These are phyloP conservation scores for Psidium friedrichsthalianum DNA, from an alignment of 345 rosid genomes.

Conservation along the genomic window DNA sequence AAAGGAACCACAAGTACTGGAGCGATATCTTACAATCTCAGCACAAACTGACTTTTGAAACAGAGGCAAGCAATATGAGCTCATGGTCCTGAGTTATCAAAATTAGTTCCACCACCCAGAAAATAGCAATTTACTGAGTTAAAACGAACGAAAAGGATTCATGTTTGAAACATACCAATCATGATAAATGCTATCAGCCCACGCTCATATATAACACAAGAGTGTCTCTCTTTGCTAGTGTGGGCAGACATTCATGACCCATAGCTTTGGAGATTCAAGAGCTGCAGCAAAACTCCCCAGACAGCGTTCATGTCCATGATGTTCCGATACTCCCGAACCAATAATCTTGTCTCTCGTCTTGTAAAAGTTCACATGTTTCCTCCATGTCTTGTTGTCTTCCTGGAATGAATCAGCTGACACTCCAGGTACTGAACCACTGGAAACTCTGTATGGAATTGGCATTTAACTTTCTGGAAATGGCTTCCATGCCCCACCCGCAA, in stretches of 20 bases:
- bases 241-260: slow-evolving; percentile 78
- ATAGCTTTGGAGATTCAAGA: slow-evolving; percentile 44
- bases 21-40: not conserved
- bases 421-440: slow-evolving; percentile 36
- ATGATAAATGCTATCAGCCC: slow-evolving; percentile 74
- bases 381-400: slow-evolving; percentile 43
- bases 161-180: slow-evolving; percentile 41
- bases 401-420: slow-evolving; percentile 30
- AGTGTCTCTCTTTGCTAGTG: slow-evolving; percentile 46
- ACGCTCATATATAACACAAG: slow-evolving; percentile 44
- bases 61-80: not conserved
- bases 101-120: not conserved
- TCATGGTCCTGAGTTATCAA: not conserved
- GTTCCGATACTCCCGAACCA: slow-evolving; percentile 54
- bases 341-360: slow-evolving; percentile 44
- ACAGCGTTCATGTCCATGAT: slow-evolving; percentile 71
- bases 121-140: not conserved
- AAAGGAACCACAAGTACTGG: not conserved
- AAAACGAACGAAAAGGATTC: not conserved
- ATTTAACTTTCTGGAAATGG: slow-evolving; percentile 47
- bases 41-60: not conserved
- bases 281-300: slow-evolving; percentile 67
- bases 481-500: slow-evolving; percentile 30
- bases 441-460: slow-evolving; percentile 41
- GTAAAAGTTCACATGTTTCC: slow-evolving; percentile 43